Evolutionary conservation across 2,329 filamentous ascomycete genomes (phyloP).

Genomic region (Cladophialophora bantiana): DNA sequence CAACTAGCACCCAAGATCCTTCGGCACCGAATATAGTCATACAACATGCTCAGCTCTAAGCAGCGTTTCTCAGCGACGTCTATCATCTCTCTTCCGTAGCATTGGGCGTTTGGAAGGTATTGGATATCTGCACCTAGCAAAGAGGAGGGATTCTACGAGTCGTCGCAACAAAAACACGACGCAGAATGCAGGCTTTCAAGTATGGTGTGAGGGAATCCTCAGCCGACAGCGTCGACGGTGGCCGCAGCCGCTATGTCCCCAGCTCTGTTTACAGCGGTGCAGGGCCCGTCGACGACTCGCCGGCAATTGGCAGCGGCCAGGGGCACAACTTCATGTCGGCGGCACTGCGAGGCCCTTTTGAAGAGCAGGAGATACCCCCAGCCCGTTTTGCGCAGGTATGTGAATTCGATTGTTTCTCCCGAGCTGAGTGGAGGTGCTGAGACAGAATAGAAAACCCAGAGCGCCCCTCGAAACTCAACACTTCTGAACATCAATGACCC

Average conservation of each 20-base stretch:
- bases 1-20: background rate
- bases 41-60: constrained; percentile 16
- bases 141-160: constrained; percentile 13
- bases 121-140: constrained; percentile 17
- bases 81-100: constrained; percentile 4
- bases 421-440: constrained; percentile 15
- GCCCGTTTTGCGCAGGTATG: constrained; percentile 29
- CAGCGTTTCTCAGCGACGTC: constrained; percentile 9
- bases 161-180: background rate
- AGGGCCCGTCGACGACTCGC: constrained; percentile 37
- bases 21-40: constrained; percentile 2
- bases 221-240: constrained; percentile 36
- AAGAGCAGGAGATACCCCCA: constrained; percentile 29
- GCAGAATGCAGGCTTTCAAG: constrained; percentile 35
- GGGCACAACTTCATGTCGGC: constrained; percentile 29
- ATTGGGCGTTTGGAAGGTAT: constrained; percentile 14
- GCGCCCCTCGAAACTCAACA: constrained; percentile 30
- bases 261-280: constrained; percentile 41
- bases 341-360: constrained; percentile 30
- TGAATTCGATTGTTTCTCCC: background rate
- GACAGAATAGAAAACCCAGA: constrained; percentile 21
- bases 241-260: constrained; percentile 39
- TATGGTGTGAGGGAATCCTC: constrained; percentile 36
- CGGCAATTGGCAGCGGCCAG: constrained; percentile 20
- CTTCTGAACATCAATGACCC: constrained; percentile 58